A percentile compares a stretch with the other conserved stretches of the same genome.
Conservation (phyloP, 164 flowering plant species). For the Liriodendron chinense region DNA sequence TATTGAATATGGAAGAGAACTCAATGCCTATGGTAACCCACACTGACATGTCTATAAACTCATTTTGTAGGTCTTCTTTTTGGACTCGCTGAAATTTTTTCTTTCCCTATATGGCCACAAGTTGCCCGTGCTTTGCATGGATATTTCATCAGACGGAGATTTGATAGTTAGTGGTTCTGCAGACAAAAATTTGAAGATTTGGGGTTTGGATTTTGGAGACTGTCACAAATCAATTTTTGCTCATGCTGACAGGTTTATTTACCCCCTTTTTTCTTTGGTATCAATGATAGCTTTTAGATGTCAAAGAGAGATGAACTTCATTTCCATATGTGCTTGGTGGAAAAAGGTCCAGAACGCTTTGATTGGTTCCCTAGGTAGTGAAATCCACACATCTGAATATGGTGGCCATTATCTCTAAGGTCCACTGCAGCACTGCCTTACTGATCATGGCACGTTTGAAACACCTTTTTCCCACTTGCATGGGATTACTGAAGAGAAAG, state of each 20-base stretch:
- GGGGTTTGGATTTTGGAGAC: conserved; percentile 99
- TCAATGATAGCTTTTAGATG: not conserved
- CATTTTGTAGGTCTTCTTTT: conserved; percentile 62
- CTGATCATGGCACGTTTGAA: too few species aligned
- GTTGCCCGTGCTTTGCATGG: conserved; percentile 88
- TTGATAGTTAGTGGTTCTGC: conserved; percentile 86
- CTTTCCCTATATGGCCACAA: conserved; percentile 87
- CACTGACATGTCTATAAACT: conserved; percentile 4
- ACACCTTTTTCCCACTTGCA: too few species aligned
- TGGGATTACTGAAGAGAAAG: not conserved
- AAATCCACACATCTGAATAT: too few species aligned
- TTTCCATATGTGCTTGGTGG: too few species aligned
- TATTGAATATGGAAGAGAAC: too few species aligned
- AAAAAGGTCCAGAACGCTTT: too few species aligned
- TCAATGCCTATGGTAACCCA: not conserved
- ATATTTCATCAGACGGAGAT: conserved; percentile 90
- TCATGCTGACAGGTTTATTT: conserved; percentile 74
- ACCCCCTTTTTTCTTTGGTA: not conserved
- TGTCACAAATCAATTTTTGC: conserved; percentile 97
- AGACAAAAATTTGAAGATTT: conserved; percentile 92
- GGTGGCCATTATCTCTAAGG: too few species aligned
- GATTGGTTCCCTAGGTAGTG: too few species aligned
- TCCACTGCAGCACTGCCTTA: too few species aligned
- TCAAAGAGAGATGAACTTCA: not conserved
- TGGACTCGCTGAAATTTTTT: conserved; percentile 76